Evolutionary conservation across 2,329 filamentous ascomycete species (phyloP), one percentile per base, ranked within the genome.

Genomic region (Sarocladiaceae sp.): DNA sequence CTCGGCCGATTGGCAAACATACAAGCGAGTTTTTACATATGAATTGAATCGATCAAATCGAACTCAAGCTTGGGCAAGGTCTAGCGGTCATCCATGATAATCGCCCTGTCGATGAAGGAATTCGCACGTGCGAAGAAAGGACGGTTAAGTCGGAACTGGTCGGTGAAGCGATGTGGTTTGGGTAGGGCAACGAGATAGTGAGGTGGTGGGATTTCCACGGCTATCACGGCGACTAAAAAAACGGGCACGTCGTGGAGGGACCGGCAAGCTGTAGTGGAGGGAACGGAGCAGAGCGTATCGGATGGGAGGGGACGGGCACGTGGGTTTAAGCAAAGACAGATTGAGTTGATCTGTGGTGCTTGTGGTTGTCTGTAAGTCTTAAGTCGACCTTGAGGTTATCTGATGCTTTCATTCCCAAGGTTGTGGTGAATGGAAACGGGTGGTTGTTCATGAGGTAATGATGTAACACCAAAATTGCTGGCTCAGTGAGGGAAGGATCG

Each of bases 161-260:
- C 40, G 40, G 40, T 44, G 40, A 44, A 26, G 40, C 15, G 22
- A 44, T 26, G 17, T 4, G 40, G 22, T 15, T n/a, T 26, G 22
- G 40, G 23, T 26, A 26, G 40, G 15, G 29, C 29, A 31, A 31
- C 29, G 8, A 40, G 22, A 10, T 17, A 22, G 23, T 6, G 40
- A 22, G 15, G 15, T 17, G 11, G 13, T 22, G 13, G 40, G 17
- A 11, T 44, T 3, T 6, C 22, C 5, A 26, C 40, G 40, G 40
- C 26, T 44, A 26, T 25, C 22, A 28, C 40, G 40, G 40, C 40
- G 23, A 44, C 40, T 44, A 44, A 44, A 22, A n/a, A n/a, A n/a
- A n/a, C n/a, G n/a, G n/a, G n/a, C n/a, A n/a, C n/a, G n/a, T n/a
- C n/a, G n/a, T n/a, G n/a, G n/a, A n/a, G n/a, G n/a, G n/a, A n/a